phyloP scores from a whole-genome alignment of 2,329 filamentous ascomycete genomes.

The Pseudofabraea citricarpa region DNA sequence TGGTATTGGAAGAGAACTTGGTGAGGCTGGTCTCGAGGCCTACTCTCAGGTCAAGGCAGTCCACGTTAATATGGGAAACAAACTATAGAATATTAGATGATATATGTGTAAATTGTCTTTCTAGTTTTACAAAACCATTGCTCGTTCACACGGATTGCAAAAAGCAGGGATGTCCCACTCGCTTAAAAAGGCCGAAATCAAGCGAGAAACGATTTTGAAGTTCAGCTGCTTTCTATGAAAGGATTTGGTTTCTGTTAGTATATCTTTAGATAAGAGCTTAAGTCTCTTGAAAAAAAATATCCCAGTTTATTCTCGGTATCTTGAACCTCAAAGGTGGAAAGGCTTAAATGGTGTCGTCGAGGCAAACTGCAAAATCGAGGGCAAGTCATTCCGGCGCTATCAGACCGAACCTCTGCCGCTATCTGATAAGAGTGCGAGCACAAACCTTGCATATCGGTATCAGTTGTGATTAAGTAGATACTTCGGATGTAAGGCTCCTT shows the following conservation, averaged over 20 bases:
- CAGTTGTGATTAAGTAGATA: not conserved
- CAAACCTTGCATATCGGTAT: not conserved
- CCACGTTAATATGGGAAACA: slow-evolving; percentile 1
- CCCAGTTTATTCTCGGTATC: not conserved
- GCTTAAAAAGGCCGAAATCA: not conserved
- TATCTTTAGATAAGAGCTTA: too few species aligned
- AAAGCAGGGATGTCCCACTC: not conserved
- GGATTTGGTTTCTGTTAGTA: not conserved
- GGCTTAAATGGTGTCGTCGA: not conserved
- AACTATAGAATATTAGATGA: not conserved
- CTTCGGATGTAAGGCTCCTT: not conserved
- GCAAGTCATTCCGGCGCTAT: not conserved
- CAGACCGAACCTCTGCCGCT: not conserved
- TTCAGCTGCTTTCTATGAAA: not conserved
- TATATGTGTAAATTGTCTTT: slow-evolving; percentile 1
- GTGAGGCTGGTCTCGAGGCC: slow-evolving; percentile 21
- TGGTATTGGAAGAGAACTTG: slow-evolving; percentile 28
- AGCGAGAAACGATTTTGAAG: not conserved
- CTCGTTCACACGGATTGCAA: not conserved
- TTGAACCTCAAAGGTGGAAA: not conserved
- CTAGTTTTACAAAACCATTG: not conserved
- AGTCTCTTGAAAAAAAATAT: too few species aligned
- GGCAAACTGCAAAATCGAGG: not conserved
- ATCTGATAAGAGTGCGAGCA: too few species aligned
- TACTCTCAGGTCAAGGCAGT: slow-evolving; percentile 13